Evolutionary conservation across 495 filamentous ascomycete genomes (phyloP).

Genomic region (Penicillium fimorum): DNA sequence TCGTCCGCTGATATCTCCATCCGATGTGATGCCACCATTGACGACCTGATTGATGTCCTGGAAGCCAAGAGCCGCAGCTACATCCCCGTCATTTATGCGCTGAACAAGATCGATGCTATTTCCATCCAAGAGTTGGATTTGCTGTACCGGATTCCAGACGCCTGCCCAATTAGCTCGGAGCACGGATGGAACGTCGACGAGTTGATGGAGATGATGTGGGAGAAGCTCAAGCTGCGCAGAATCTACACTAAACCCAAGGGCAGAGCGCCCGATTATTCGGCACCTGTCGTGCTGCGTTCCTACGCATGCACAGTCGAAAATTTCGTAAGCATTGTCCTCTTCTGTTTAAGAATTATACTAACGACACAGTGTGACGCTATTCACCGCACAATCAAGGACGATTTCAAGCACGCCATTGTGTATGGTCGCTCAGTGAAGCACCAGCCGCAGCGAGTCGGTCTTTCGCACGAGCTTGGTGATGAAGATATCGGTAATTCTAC

Average conservation of each 20-base stretch:
- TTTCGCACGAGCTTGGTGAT: slow-evolving; percentile 87
- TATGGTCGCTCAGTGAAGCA: slow-evolving; percentile 98
- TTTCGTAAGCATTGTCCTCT: slow-evolving; percentile 66
- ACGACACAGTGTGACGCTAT: slow-evolving; percentile 82
- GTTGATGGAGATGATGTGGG: slow-evolving; percentile 96
- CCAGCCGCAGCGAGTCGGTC: slow-evolving; percentile 93
- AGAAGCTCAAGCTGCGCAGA: slow-evolving; percentile 84
- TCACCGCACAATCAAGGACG: slow-evolving; percentile 91
- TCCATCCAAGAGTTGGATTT: slow-evolving; percentile 96
- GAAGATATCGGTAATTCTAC: slow-evolving; percentile 87
- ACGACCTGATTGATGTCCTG: slow-evolving; percentile 92
- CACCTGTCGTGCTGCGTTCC: slow-evolving; percentile 84
- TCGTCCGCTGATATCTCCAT: slow-evolving; percentile 97
- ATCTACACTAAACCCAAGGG: slow-evolving; percentile 99
- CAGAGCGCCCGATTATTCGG: slow-evolving; percentile 85
- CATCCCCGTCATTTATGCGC: slow-evolving; percentile 95
- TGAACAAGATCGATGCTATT: slow-evolving; percentile 99
- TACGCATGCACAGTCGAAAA: slow-evolving; percentile 88
- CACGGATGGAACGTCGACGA: slow-evolving; percentile 99
- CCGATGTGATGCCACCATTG: slow-evolving; percentile 88
- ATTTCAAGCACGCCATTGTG: slow-evolving; percentile 93
- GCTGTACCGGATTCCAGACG: slow-evolving; percentile 93
- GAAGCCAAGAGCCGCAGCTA: slow-evolving; percentile 95
- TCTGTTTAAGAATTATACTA: background rate
- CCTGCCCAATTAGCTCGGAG: slow-evolving; percentile 94